Base-by-base conservation (phyloP, 148 eudicot genomes). In the Silene conica region DNA sequence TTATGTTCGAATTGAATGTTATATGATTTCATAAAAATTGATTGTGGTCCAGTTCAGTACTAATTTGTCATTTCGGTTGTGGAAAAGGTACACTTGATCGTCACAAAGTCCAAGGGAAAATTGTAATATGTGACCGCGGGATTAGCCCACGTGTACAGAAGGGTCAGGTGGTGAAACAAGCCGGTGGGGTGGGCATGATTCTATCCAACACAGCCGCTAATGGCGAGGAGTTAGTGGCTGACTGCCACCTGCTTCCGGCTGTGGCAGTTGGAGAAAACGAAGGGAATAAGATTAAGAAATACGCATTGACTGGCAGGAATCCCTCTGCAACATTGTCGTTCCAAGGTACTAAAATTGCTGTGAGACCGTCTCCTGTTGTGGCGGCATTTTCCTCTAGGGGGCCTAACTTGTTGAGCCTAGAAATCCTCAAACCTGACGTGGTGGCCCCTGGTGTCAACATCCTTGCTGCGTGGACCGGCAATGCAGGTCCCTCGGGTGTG, bases 381-480 rank as follows among this genome's bases (percentile, higher is more conserved):
- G 98, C 98, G 0, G 95, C 98, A 0, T 94, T 94, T 78, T 94
- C 98, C 7, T 94, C 98, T 8, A 81, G 98, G 57, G 98, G 97
- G 3, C 98, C 98, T n/a, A 94, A 88, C 69, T 77, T 88, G 50
- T 85, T 94, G 10, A 73, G 93, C 20, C 73, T 87, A 8, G 93
- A 91, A 76, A 77, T 94, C 48, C 75, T 94, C 19, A 94, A 94
- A 52, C 98, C 98, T 0, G 97, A 94, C 21, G 0, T 94, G 69
- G 85, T 94, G 1, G 98, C 95, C n/a, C 98, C 97, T 0, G 97
- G 96, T 55, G 98, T 94, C 41, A 94, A 94, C 89, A 94, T 94
- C 50, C 89, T 94, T 0, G 98, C 98, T 0, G 90, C 93, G 8
- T 94, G 98, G 98, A 82, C 93, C 0, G 93, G 91, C 0, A 78